Evolutionary conservation across 2,329 filamentous ascomycete genomes (phyloP).

Genomic region (Dothidotthia symphoricarpi): DNA sequence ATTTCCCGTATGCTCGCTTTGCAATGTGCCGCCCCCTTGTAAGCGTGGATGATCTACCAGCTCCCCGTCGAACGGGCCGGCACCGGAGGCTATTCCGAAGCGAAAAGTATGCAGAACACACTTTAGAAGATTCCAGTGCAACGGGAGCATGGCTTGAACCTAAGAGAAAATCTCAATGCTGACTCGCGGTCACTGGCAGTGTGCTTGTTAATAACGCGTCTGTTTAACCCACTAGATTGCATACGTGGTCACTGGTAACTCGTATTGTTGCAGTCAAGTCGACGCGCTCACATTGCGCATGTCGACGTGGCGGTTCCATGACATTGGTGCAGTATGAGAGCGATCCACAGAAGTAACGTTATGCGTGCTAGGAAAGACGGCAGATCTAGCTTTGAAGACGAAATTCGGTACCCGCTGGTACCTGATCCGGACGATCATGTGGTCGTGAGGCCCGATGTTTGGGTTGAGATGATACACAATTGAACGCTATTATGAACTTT

Average conservation of each 20-base stretch:
- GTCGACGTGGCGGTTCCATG: too few species aligned
- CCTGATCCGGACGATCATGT: neutral
- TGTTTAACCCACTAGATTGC: slow-evolving; percentile 3
- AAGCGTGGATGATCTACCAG: slow-evolving; percentile 3
- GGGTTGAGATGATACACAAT: neutral
- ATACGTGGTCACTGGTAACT: slow-evolving; percentile 5
- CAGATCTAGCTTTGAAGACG: too few species aligned
- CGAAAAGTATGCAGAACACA: slow-evolving; percentile 7
- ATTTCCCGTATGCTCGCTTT: too few species aligned
- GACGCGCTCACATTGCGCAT: too few species aligned
- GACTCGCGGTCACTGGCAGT: neutral
- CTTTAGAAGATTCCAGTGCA: slow-evolving; percentile 8
- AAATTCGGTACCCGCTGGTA: slow-evolving; percentile 1
- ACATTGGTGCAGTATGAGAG: neutral
- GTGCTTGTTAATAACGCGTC: slow-evolving; percentile 6
- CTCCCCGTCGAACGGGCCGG: slow-evolving; percentile 10
- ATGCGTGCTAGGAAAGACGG: too few species aligned
- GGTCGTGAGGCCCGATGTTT: neutral
- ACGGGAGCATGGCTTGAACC: slow-evolving; percentile 13
- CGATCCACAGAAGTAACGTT: neutral
- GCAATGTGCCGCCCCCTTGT: too few species aligned
- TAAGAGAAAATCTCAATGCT: neutral
- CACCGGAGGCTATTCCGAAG: slow-evolving; percentile 22
- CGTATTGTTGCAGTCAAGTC: neutral
- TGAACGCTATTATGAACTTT: too few species aligned